Evolutionary conservation across 1,139 yeast species (phyloP).

Genomic region (Pichia norvegensis): DNA sequence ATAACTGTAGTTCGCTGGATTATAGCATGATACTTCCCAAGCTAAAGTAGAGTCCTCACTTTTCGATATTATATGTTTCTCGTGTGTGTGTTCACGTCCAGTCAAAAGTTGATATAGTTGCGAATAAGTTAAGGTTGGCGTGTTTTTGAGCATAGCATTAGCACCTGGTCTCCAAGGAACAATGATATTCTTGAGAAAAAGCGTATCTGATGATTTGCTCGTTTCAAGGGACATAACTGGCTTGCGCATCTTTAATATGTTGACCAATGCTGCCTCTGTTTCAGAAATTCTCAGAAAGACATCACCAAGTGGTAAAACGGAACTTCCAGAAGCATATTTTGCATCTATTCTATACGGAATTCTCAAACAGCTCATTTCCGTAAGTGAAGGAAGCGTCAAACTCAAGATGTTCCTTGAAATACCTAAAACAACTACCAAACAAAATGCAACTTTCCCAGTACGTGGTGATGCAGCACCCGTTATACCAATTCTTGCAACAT

Average conservation of each 20-base stretch:
- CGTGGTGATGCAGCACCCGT: conserved; percentile 32
- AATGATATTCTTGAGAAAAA: conserved; percentile 52
- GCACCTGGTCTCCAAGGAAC: conserved; percentile 78
- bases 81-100: conserved; percentile 50
- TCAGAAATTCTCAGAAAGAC: conserved; percentile 51
- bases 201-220: conserved; percentile 33
- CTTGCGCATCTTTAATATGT: conserved; percentile 32
- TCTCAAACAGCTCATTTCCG: conserved; percentile 36
- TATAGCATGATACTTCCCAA: conserved; percentile 42
- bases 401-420: conserved; percentile 34
- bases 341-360: conserved; percentile 38
- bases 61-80: conserved; percentile 12
- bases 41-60: conserved; percentile 47
- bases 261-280: conserved; percentile 49
- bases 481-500: conserved; percentile 55
- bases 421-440: conserved; percentile 24
- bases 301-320: conserved; percentile 67
- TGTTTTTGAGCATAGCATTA: conserved; percentile 71
- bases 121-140: conserved; percentile 46
- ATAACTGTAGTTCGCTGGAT: conserved; percentile 30
- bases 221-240: conserved; percentile 28
- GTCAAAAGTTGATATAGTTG: conserved; percentile 55
- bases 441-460: conserved; percentile 22
- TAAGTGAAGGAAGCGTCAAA: conserved; percentile 46
- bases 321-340: conserved; percentile 34